Evolutionary conservation across 1,284 basidiomycete species (phyloP).

Genomic region (Xerocomus amazonicus): DNA sequence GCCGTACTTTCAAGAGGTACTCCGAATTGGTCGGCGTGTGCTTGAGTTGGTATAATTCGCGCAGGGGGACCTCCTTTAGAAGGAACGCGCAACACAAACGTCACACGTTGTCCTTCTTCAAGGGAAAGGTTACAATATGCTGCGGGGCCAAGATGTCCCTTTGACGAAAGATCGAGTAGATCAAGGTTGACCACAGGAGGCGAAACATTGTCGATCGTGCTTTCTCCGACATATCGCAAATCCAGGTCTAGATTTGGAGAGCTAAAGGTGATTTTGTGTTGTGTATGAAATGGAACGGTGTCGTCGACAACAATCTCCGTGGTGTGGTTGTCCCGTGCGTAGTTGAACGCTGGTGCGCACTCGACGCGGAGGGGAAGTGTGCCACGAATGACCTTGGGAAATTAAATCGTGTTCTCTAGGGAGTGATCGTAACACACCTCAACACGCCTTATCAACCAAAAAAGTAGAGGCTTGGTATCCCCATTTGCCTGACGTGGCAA

Average conservation of each 20-base stretch:
- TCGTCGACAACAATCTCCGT: conserved; percentile 56
- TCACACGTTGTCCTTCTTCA: conserved; percentile 79
- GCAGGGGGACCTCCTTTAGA: conserved; percentile 35
- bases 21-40: conserved; percentile 43
- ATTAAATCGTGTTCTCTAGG: background rate
- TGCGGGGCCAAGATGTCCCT: conserved; percentile 64
- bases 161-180: conserved; percentile 55
- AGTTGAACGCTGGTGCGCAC: conserved; percentile 92
- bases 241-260: conserved; percentile 64
- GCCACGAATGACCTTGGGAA: conserved; percentile 69
- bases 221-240: conserved; percentile 68
- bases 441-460: conserved; percentile 85
- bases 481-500: conserved; percentile 61
- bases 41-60: conserved; percentile 30
- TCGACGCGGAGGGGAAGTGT: conserved; percentile 73
- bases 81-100: conserved; percentile 74
- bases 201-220: conserved; percentile 44
- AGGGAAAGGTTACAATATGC: conserved; percentile 57
- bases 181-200: conserved; percentile 55
- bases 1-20: conserved; percentile 45
- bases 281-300: conserved; percentile 24
- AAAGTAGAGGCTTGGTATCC: conserved; percentile 58
- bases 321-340: conserved; percentile 72
- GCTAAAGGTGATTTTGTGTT: conserved; percentile 68
- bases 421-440: conserved; percentile 45